A percentile compares a stretch with the other conserved stretches of the same genome.
Conservation (phyloP, 2,329 filamentous ascomycete genomes). For the Aspergillus ibericus region DNA sequence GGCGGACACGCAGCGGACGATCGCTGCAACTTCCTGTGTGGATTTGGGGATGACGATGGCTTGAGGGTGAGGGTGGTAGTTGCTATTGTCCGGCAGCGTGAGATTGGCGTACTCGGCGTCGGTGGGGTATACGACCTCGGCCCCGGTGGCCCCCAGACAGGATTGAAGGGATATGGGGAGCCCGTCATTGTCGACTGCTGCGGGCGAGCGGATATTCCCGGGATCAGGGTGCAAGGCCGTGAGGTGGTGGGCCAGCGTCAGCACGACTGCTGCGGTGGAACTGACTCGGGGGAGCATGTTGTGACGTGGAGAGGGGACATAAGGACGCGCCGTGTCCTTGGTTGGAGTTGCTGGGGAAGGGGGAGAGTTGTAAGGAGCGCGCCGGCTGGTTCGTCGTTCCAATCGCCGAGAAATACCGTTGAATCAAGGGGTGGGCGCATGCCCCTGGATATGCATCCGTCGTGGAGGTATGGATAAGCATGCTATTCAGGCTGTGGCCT, state of each 20-base stretch:
- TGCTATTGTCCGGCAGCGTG: constrained; percentile 2
- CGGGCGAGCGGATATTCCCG: neutral
- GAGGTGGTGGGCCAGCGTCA: neutral
- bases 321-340: neutral
- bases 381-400: neutral
- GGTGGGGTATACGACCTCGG: neutral
- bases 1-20: constrained; percentile 2
- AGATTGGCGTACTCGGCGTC: neutral
- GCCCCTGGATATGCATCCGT: neutral
- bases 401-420: neutral
- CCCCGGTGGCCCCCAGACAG: neutral
- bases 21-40: constrained; percentile 4
- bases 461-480: neutral
- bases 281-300: neutral
- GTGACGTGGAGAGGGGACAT: neutral
- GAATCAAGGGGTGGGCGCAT: neutral
- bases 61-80: constrained; percentile 4
- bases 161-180: neutral
- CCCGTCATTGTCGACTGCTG: neutral
- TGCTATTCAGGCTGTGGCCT: neutral
- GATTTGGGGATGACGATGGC: constrained; percentile 5
- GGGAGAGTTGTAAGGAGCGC: neutral
- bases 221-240: neutral
- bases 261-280: neutral
- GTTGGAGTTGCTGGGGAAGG: neutral